Evolutionary conservation across 2,329 filamentous ascomycete genomes (phyloP), one percentile per base, ranked within the genome.

Genomic region (Diaporthe batatas): DNA sequence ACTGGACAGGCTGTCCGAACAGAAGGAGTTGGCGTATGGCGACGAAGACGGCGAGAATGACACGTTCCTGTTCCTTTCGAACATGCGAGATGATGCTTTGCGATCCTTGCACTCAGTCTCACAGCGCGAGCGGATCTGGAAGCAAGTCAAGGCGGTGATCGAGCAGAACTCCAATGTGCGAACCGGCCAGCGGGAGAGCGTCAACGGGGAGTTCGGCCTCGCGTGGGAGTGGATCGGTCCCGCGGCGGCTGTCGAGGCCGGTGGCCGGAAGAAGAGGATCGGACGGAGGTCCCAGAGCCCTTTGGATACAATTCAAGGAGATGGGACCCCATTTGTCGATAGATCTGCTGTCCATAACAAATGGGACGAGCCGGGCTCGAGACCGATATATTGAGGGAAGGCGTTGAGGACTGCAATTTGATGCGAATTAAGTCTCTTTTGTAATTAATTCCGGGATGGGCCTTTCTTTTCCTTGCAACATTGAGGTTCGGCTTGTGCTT

Each of bases 131-230:
- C 89, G 90, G 71, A 86, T 99, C 67, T 99, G 97, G 96, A 88
- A 91, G 75, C 90, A 91, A 65, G 96, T 99, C 25, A 89, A 91
- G 76, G 90, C 87, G 68, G 92, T 98, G 68, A 95, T 99, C 0
- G 96, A 99, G 83, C 91, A 92, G 82, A 99, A 99, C 81, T 93
- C 94, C 74, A 99, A 99, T 79, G 93, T 99, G 21, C 89, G 96
- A 54, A 94, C 89, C 0, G 86, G 88, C 83, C 83, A 95, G 88
- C 84, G 95, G 85, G 84, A 93, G 88, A 83, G 92, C 59, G 84
- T 86, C 69, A 91, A 87, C 76, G 91, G 91, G 44, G 91, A 92
- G 78, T 87, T 93, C 39, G 90, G 89, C 36, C 85, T 90, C 36
- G 91, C 90, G 1, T 92, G 91, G 91, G 91, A 92, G 79, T 92